phyloP scores from a whole-genome alignment of 208 protist species.

The Trypanosoma brucei region DNA sequence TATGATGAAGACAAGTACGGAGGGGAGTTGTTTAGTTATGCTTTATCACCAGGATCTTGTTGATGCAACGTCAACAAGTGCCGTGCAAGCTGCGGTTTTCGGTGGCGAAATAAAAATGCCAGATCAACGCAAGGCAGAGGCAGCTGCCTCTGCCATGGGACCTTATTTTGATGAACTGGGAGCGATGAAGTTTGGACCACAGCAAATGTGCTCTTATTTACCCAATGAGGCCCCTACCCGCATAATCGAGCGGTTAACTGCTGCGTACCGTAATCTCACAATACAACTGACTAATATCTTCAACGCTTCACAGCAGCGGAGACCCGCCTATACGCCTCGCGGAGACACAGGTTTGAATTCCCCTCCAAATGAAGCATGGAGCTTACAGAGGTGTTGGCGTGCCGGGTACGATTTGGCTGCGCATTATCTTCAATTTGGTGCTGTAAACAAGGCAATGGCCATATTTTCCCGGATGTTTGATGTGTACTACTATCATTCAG shows the following conservation, averaged over 20 bases:
- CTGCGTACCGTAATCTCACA: constrained; percentile 31
- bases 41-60: constrained; percentile 55
- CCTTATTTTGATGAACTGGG: constrained; percentile 67
- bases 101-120: background rate
- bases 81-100: constrained; percentile 4
- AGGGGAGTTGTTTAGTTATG: constrained; percentile 46
- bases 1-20: constrained; percentile 37
- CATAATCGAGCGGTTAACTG: constrained; percentile 56
- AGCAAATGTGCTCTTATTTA: constrained; percentile 69
- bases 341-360: background rate
- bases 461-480: constrained; percentile 48
- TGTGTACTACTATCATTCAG: constrained; percentile 86
- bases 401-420: constrained; percentile 57
- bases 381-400: constrained; percentile 58
- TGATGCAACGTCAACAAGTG: constrained; percentile 24
- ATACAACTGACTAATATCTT: constrained; percentile 25
- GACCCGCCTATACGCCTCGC: background rate
- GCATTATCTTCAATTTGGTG: constrained; percentile 79
- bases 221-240: constrained; percentile 58
- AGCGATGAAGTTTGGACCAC: constrained; percentile 41
- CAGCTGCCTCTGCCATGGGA: constrained; percentile 35
- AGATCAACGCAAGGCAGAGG: constrained; percentile 35
- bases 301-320: constrained; percentile 24
- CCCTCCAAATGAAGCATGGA: constrained; percentile 27
- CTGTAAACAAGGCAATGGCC: constrained; percentile 42